Evolutionary conservation across 805 yeast genomes (phyloP).

Genomic region (Starmerella khaoyaiensis): DNA sequence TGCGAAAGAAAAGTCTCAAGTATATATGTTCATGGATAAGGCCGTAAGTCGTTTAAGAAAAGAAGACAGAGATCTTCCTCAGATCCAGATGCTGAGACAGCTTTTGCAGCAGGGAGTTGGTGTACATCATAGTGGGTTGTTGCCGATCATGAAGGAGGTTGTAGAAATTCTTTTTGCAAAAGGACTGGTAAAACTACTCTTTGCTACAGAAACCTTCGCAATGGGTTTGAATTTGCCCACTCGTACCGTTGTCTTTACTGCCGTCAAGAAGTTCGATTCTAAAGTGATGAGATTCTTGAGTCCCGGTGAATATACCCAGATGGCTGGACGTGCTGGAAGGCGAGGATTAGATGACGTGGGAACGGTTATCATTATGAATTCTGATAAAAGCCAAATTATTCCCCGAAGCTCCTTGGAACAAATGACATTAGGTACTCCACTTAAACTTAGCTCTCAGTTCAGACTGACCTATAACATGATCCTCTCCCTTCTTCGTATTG

Average conservation of each 20-base stretch:
- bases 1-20: constrained; percentile 77
- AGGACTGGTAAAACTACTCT: constrained; percentile 74
- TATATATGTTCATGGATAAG: constrained; percentile 83
- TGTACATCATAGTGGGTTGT: constrained; percentile 86
- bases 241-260: constrained; percentile 85
- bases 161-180: constrained; percentile 85
- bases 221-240: constrained; percentile 97
- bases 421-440: constrained; percentile 77
- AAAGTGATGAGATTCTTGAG: constrained; percentile 61
- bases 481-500: constrained; percentile 77
- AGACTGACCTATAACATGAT: constrained; percentile 91
- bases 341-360: constrained; percentile 90
- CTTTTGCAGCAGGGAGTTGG: constrained; percentile 84
- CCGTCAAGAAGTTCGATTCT: constrained; percentile 83
- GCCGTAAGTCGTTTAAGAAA: constrained; percentile 77
- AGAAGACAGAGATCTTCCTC: constrained; percentile 90
- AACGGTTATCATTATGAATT: constrained; percentile 82
- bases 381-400: constrained; percentile 23
- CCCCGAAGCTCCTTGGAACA: constrained; percentile 48
- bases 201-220: constrained; percentile 97
- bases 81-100: constrained; percentile 69
- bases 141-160: constrained; percentile 86
- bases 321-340: constrained; percentile 98
- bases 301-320: constrained; percentile 97
- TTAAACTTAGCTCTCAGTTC: constrained; percentile 82